Evolutionary conservation across 164 flowering plant species (phyloP), one percentile per base, ranked within the genome.

Genomic region (Vitis amurensis): DNA sequence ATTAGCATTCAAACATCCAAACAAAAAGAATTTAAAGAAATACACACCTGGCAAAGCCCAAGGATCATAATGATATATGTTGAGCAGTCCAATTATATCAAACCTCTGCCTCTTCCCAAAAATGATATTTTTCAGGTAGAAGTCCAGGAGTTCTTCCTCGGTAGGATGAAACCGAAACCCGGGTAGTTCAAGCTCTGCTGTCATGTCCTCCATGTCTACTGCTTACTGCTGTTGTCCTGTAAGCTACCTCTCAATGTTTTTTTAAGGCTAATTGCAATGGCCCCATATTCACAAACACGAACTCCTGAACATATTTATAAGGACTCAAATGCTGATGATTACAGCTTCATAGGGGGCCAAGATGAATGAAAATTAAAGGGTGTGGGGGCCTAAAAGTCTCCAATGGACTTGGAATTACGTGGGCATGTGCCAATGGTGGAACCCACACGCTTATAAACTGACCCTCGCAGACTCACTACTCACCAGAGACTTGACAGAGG

Each of bases 151-250:
- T 73, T 94, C 98, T 70, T 94, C 97, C 64, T 94, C 98, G 0
- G 98, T 94, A 0, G 98, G 98, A 61, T 94, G 97, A 68, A 94
- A 94, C 47, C 98, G 71, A 61, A 94, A 94, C 0, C 97, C 98
- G 0, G 98, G 98, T 31, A 94, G 85, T 2, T 83, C 83, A 1
- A 85, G 60, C 61, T 83, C 84, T 30, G 65, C 61, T 1, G 78
- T 15, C 65, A 53, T 50, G 10, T 68, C 74, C 6, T 74, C 74
- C 66, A 70, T 64, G 5, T 19, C 51, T 15, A 23, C 27, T 23
- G 27, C 27, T 23, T 23, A 1, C 27, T 23, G 27, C 0, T 23
- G 27, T 23, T 23, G 27, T 23, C 27, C 27, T 23, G 27, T 31
- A 4, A 15, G 50, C 48, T 14, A 30, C 15, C 64, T 37, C 3